These are phyloP conservation scores for Pinus tabuliformis DNA, from an alignment of 75 land plant species.

Conservation along the genomic window DNA sequence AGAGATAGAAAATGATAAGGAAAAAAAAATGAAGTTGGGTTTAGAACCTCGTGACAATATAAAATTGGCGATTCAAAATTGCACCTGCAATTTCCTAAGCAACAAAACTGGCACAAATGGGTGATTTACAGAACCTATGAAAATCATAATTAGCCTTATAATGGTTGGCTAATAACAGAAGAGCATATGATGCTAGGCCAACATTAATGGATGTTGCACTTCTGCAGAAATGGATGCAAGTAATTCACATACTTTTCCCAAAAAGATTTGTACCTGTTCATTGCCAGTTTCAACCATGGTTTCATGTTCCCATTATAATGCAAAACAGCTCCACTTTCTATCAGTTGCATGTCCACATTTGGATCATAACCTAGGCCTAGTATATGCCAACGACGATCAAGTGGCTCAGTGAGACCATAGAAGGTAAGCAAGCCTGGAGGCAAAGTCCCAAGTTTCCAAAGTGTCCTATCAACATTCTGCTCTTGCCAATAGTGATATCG, in stretches of 20 bases:
- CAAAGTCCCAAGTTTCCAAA: slow-evolving; percentile 88
- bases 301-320: slow-evolving; percentile 95
- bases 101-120: no score
- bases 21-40: no score
- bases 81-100: no score
- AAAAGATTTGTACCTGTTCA: slow-evolving; percentile 79
- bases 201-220: slow-evolving; percentile 72
- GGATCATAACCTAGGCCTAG: slow-evolving; percentile 83
- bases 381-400: slow-evolving; percentile 88
- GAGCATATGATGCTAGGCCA: not conserved
- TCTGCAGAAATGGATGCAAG: slow-evolving; percentile 68
- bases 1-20: no score
- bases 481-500: slow-evolving; percentile 92
- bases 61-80: no score
- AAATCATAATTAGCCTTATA: no score
- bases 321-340: slow-evolving; percentile 78
- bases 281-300: slow-evolving; percentile 98
- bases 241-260: slow-evolving; percentile 96
- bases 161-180: no score
- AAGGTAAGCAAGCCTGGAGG: slow-evolving; percentile 81
- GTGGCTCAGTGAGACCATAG: slow-evolving; percentile 86
- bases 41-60: no score
- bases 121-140: no score
- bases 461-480: slow-evolving; percentile 59
- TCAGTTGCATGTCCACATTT: slow-evolving; percentile 68